Evolutionary conservation across 768 basidiomycete genomes (phyloP).

Genomic region (Hericium coralloides): DNA sequence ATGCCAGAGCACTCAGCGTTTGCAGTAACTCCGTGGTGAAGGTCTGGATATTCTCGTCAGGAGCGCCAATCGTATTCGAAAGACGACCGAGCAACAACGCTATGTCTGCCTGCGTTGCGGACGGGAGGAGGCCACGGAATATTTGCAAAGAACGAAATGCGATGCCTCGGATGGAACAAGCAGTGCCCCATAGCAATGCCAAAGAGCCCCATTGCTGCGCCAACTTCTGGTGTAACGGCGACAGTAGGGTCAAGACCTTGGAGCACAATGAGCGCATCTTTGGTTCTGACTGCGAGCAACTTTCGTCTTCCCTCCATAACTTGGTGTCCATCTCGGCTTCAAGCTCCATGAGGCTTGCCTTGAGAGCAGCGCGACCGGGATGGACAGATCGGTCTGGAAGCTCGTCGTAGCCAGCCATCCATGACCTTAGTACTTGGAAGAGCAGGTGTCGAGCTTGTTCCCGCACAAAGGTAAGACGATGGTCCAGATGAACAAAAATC

Average conservation of each 20-base stretch:
- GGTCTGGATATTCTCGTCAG: conserved; percentile 67
- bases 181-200: conserved; percentile 77
- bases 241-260: conserved; percentile 56
- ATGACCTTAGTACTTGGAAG: conserved; percentile 77
- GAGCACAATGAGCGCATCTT: conserved; percentile 66
- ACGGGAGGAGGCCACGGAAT: conserved; percentile 74
- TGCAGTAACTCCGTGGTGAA: conserved; percentile 80
- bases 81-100: conserved; percentile 75
- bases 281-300: conserved; percentile 41
- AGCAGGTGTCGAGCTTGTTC: conserved; percentile 68
- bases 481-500: conserved; percentile 76
- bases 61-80: conserved; percentile 72
- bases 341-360: conserved; percentile 41
- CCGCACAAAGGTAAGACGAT: conserved; percentile 61
- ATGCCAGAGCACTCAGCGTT: conserved; percentile 59
- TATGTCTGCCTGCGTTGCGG: conserved; percentile 61
- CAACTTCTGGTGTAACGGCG: conserved; percentile 61
- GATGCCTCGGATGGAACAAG: conserved; percentile 76
- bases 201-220: conserved; percentile 72
- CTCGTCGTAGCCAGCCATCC: conserved; percentile 71
- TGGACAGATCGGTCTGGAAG: conserved; percentile 48
- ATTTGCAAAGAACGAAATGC: conserved; percentile 87
- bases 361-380: conserved; percentile 39
- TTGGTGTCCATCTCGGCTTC: conserved; percentile 47
- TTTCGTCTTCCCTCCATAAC: conserved; percentile 71